phyloP scores from a whole-genome alignment of 768 basidiomycete species.

The Pisolithus microcarpus region DNA sequence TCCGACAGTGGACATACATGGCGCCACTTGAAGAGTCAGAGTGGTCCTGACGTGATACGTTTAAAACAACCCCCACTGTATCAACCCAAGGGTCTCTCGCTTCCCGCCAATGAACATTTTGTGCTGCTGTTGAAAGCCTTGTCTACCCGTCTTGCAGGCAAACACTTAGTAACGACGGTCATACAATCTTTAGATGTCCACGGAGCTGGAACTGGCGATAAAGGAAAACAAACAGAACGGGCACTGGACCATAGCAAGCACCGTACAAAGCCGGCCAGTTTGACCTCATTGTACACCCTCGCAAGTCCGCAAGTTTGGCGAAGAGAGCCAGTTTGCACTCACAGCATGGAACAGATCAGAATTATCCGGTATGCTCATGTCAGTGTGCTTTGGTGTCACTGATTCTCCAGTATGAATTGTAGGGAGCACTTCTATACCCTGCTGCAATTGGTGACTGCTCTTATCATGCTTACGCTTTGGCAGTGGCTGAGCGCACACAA shows the following conservation, averaged over 20 bases:
- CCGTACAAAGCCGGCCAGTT: neutral
- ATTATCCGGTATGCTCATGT: too few relatives aligned
- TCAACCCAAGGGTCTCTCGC: neutral
- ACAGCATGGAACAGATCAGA: neutral
- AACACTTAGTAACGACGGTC: neutral
- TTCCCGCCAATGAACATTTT: neutral
- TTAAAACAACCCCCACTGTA: neutral
- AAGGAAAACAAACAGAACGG: neutral
- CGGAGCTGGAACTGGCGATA: too few relatives aligned
- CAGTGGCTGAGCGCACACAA: too few relatives aligned
- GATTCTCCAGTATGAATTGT: too few relatives aligned
- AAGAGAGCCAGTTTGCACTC: neutral
- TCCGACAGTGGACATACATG: too few relatives aligned
- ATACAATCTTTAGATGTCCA: neutral
- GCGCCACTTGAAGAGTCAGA: too few relatives aligned
- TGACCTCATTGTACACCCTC: neutral
- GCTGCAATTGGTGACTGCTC: too few relatives aligned
- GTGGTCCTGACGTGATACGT: too few relatives aligned
- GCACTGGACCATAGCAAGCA: neutral
- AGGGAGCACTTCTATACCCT: too few relatives aligned
- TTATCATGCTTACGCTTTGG: too few relatives aligned
- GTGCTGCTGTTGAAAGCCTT: neutral
- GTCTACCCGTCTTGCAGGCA: neutral
- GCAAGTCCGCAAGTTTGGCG: neutral
- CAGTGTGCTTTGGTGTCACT: too few relatives aligned